Percentiles rank a stretch among this genome's conserved stretches.
phyloP scores from a whole-genome alignment of 1,139 yeast species.

The Yamadazyma pseudoaaseri region DNA sequence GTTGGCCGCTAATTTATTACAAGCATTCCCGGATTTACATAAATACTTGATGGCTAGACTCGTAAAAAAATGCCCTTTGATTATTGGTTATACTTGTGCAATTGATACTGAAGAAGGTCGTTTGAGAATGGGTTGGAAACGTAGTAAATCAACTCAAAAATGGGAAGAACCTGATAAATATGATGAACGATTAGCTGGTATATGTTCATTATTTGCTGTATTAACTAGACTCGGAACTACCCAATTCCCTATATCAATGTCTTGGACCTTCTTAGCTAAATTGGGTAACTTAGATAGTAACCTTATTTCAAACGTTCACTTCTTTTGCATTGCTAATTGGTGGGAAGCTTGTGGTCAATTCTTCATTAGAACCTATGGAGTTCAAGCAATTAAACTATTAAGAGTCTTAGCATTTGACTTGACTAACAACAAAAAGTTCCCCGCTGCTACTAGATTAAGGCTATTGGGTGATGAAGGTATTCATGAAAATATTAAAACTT shows the following conservation, averaged over 20 bases:
- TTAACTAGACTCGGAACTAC: constrained; percentile 48
- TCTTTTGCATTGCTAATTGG: constrained; percentile 75
- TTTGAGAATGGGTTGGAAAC: constrained; percentile 82
- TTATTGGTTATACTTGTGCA: constrained; percentile 75
- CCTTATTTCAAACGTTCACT: constrained; percentile 66
- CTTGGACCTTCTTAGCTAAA: constrained; percentile 81
- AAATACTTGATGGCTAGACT: constrained; percentile 75
- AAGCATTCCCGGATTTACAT: constrained; percentile 61
- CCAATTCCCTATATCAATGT: constrained; percentile 32
- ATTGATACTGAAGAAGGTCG: constrained; percentile 86
- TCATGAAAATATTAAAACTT: constrained; percentile 42
- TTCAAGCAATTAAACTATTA: constrained; percentile 68
- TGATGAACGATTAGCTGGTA: constrained; percentile 85
- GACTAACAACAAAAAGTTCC: constrained; percentile 48
- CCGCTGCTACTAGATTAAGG: constrained; percentile 76
- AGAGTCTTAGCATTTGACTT: constrained; percentile 21
- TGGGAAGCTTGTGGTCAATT: constrained; percentile 81
- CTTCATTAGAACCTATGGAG: constrained; percentile 58
- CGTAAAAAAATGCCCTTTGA: constrained; percentile 85
- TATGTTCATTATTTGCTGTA: constrained; percentile 76
- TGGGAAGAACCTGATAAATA: constrained; percentile 82
- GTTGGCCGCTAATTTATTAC: constrained; percentile 55
- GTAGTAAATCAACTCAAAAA: constrained; percentile 46
- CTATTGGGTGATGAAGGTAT: constrained; percentile 80
- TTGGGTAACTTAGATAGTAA: constrained; percentile 54